Base-by-base conservation (phyloP, 331 rosid species). In the Acacia pycnantha region DNA sequence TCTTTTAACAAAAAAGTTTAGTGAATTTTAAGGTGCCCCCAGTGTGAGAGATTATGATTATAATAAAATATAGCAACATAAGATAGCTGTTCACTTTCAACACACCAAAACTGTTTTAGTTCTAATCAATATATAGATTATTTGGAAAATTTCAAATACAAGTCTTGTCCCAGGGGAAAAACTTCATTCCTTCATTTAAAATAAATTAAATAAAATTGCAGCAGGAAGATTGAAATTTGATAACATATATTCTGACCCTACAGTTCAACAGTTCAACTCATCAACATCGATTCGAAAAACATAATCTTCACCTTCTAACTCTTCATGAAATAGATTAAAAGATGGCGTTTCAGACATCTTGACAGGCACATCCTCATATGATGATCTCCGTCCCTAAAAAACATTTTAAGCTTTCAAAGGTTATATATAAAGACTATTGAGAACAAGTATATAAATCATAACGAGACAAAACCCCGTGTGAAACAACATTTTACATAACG, bases 271-370 rank as follows among this genome's bases (percentile, higher is more conserved):
- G 84, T 89, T 84, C 82, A 93, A 84, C 81, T 93, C 97, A 27
- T 93, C 99, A 56, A 93, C 75, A 66, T 90, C 82, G 77, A 90
- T 93, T 82, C 89, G 88, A 51, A 95, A 93, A 73, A 91, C 81
- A 68, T 77, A 93, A 86, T 95, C 99, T 85, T 93, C 99, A 47
- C 88, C 79, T 80, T 95, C 97, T 84, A 95, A 87, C 74, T 95
- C 99, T 74, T 93, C 98, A 56, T 95, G 98, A 75, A 87, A 21
- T 78, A 91, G 88, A 80, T 81, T 82, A 54, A 93, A 83, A 11
- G 89, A 77, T 1, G 90, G 86, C 46, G 15, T 70, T 83, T 87
- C 87, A 50, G 67, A 64, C 74, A 85, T 85, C 91, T 90, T 86
- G 31, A 74, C 86, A 10, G 84, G 77, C 21, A 48, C 74, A 79